These are phyloP conservation scores for Talaromyces sp. DNA, from an alignment of 2,329 filamentous ascomycete genomes.

Conservation along the genomic window DNA sequence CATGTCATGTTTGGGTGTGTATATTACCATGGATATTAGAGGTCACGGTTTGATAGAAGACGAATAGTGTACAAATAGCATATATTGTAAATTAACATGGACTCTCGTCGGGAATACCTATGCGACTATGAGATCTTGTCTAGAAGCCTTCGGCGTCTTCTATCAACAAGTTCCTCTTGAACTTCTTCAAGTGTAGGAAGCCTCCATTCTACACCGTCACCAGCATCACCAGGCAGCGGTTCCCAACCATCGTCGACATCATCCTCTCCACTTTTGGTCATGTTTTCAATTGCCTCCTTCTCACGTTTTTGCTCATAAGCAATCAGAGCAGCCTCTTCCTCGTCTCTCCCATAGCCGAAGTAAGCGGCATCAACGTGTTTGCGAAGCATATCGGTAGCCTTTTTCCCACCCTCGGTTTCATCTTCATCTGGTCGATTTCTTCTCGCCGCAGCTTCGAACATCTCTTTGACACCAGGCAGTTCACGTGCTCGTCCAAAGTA, in stretches of 20 bases:
- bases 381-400: conserved; percentile 39
- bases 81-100: not conserved
- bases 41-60: not conserved
- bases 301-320: conserved; percentile 80
- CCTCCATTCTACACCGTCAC: conserved; percentile 76
- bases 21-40: not conserved
- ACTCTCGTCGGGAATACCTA: not conserved
- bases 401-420: conserved; percentile 56
- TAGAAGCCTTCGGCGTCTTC: conserved; percentile 74
- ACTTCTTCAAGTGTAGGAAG: conserved; percentile 85
- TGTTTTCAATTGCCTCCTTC: conserved; percentile 66
- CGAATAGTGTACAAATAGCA: not conserved
- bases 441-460: conserved; percentile 74
- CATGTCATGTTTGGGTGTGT: not conserved
- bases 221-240: conserved; percentile 76
- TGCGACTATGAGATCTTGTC: conserved; percentile 65
- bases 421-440: conserved; percentile 60
- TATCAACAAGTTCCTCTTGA: conserved; percentile 86
- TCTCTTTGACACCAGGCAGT: conserved; percentile 89
- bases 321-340: conserved; percentile 78
- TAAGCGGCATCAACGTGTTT: conserved; percentile 86
- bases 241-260: conserved; percentile 69
- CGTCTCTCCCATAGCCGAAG: conserved; percentile 89
- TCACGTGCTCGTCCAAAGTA: conserved; percentile 91
- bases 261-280: conserved; percentile 56